Base-by-base conservation (phyloP, 2,329 filamentous ascomycete species). In the Aotearoamyces nothofagi region DNA sequence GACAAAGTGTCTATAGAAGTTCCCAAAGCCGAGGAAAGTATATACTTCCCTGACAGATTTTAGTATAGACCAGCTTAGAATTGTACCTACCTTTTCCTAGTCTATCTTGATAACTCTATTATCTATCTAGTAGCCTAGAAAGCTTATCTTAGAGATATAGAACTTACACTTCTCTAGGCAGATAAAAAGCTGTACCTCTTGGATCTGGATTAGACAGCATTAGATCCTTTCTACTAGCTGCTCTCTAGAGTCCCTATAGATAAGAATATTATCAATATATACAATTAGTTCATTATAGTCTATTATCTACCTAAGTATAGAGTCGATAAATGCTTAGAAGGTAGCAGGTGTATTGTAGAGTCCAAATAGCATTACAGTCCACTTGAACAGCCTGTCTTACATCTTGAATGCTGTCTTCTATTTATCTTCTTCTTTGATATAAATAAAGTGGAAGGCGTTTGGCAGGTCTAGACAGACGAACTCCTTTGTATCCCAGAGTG, bases 301-400 rank as follows among this genome's bases (percentile, higher is more conserved):
- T n/a, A n/a, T n/a, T n/a, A n/a, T n/a, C n/a, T n/a, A n/a, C n/a
- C n/a, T n/a, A n/a, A n/a, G n/a, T n/a, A n/a, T n/a, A n/a, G n/a
- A 15, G 32, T 45, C 37, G 15, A 39, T 38, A 27, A 34, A 31
- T 15, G 16, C 15, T 20, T 42, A 15, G 30, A 36, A 35, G 16
- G 33, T 34, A 16, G 25, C 35, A 14, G 27, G 35, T 23, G 30
- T 32, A 26, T 45, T 47, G 10, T 31, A 35, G 11, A 47, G 22
- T 8, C 46, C 30, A 39, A 52, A 50, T 1, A 35, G 36, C 27
- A 43, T 48, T 2, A 51, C 37, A 12, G 34, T n/a, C 16, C 44
- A 51, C 27, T 53, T 29, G 32, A 39, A 52, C 2, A 43, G 33
- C 9, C 40, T 32, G 28, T 40, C 50, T 15, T 31, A 16, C 5